phyloP scores from a whole-genome alignment of 805 yeast genomes.

The Blastobotrys robertii region DNA sequence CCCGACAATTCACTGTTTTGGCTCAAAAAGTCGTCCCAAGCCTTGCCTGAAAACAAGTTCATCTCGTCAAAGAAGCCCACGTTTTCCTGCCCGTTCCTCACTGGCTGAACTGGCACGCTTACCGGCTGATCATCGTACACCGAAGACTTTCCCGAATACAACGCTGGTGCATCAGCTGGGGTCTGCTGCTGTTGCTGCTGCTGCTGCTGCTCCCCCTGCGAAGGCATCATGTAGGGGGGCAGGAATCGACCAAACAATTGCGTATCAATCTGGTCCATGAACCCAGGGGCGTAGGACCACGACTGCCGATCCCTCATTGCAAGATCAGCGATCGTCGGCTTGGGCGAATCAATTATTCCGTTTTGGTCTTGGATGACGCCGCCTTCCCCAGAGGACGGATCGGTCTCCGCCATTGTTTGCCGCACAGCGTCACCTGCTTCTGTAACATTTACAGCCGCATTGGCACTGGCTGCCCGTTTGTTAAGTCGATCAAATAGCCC shows the following conservation, averaged over 20 bases:
- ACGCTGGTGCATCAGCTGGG: too few relatives aligned
- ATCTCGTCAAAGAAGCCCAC: not conserved
- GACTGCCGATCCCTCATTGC: not conserved
- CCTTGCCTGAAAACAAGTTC: conserved; percentile 8
- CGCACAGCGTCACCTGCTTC: not conserved
- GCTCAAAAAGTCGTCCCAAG: conserved; percentile 18
- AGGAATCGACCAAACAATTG: conserved; percentile 75
- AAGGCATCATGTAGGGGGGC: conserved; percentile 69
- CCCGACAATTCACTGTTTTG: conserved; percentile 18
- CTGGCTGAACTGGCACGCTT: too few relatives aligned
- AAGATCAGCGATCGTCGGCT: not conserved
- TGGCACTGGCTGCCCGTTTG: conserved; percentile 7
- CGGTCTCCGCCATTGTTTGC: not conserved
- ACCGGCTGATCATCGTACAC: too few relatives aligned
- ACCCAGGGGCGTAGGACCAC: conserved; percentile 57
- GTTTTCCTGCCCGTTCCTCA: conserved; percentile 1
- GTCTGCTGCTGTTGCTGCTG: not conserved
- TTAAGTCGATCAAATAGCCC: conserved; percentile 36
- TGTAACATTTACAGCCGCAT: not conserved
- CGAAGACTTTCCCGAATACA: too few relatives aligned
- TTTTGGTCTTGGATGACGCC: not conserved
- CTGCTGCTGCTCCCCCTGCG: not conserved
- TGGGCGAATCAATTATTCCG: not conserved
- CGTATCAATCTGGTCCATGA: conserved; percentile 75
- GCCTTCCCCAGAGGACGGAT: not conserved